Evolutionary conservation across 2,329 filamentous ascomycete species (phyloP).

Genomic region (Harringtonia lauricola): DNA sequence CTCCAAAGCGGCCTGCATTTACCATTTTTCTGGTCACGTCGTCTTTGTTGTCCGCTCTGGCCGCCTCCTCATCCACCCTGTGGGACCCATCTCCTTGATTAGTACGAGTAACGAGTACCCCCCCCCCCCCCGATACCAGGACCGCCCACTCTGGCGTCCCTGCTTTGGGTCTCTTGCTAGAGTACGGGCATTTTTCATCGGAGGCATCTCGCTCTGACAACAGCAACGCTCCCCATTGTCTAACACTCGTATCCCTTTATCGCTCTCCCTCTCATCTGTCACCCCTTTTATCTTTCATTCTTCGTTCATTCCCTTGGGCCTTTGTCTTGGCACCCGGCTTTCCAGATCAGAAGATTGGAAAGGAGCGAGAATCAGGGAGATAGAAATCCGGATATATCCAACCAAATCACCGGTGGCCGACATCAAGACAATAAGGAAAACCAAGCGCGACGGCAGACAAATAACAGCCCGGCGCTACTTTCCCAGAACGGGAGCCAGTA

Average conservation of each 20-base stretch:
- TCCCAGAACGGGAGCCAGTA: conserved; percentile 3
- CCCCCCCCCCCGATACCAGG: conserved; percentile 1
- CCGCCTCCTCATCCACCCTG: not conserved
- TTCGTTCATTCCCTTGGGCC: not conserved
- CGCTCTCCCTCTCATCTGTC: not conserved
- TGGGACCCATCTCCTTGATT: not conserved
- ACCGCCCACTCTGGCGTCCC: not conserved
- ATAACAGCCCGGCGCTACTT: not conserved
- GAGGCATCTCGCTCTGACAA: not conserved
- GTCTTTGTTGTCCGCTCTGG: conserved; percentile 2
- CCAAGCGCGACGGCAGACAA: not conserved
- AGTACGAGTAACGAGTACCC: not conserved
- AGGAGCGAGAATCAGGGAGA: not conserved
- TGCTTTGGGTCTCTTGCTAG: not conserved
- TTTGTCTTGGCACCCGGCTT: not conserved
- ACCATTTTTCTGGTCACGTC: not conserved
- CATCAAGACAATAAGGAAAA: not conserved
- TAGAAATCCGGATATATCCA: not conserved
- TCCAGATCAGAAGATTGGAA: conserved; percentile 2
- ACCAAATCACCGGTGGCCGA: not conserved
- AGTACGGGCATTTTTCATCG: not conserved
- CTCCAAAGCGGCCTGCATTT: not conserved
- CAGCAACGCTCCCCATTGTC: not conserved
- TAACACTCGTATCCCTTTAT: not conserved
- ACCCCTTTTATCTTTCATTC: not conserved